These are phyloP conservation scores for Alternaria sp. DNA, from an alignment of 2,329 filamentous ascomycete genomes.

Conservation along the genomic window DNA sequence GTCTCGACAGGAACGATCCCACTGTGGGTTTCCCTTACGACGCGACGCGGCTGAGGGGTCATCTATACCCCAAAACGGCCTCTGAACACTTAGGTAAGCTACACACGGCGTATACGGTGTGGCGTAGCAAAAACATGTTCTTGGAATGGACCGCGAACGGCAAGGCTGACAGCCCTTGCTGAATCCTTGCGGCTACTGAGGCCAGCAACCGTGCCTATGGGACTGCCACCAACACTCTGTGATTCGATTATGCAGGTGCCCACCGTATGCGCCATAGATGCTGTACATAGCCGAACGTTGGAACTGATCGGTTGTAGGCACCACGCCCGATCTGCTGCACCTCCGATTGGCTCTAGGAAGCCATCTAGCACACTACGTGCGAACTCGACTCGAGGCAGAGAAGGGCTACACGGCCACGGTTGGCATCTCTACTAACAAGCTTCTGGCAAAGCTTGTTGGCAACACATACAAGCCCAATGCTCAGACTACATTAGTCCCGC, in stretches of 20 bases:
- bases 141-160: not conserved
- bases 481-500: constrained; percentile 82
- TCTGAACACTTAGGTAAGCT: constrained; percentile 29
- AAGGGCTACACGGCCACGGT: constrained; percentile 87
- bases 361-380: constrained; percentile 78
- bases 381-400: constrained; percentile 73
- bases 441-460: constrained; percentile 84
- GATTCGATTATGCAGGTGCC: not conserved
- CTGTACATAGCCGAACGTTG: not conserved
- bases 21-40: constrained; percentile 82
- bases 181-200: not conserved
- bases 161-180: constrained; percentile 11
- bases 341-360: constrained; percentile 77
- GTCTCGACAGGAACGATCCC: constrained; percentile 74
- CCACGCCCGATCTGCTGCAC: constrained; percentile 48
- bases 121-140: constrained; percentile 8
- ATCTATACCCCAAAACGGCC: constrained; percentile 58
- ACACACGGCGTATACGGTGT: constrained; percentile 4
- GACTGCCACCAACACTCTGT: constrained; percentile 1
- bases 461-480: constrained; percentile 83
- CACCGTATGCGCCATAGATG: constrained; percentile 1
- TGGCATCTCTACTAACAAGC: constrained; percentile 85
- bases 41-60: constrained; percentile 70
- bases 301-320: constrained; percentile 26
- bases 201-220: not conserved